A percentile compares a stretch with the other conserved stretches of the same genome.
These are phyloP conservation scores for Mycena alexandri DNA, from an alignment of 768 basidiomycete genomes.

Conservation along the genomic window DNA sequence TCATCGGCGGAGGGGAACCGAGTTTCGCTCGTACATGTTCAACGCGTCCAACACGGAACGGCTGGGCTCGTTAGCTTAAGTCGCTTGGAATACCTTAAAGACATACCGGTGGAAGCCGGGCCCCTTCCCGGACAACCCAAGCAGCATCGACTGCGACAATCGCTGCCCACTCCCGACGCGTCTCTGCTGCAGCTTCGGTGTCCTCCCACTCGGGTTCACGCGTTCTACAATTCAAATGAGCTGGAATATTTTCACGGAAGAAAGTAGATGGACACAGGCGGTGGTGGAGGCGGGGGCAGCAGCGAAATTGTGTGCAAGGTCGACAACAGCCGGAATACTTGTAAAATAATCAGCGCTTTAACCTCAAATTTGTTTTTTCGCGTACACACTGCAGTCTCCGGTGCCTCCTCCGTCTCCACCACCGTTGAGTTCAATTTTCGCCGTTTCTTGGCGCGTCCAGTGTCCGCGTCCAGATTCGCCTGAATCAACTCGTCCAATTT, in stretches of 20 bases:
- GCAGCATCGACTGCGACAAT: slow-evolving; percentile 56
- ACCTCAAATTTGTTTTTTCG: slow-evolving; percentile 15
- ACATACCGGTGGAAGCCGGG: slow-evolving; percentile 37
- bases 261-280: slow-evolving; percentile 49
- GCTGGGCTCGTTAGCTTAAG: slow-evolving; percentile 5
- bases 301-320: slow-evolving; percentile 58
- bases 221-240: slow-evolving; percentile 48
- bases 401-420: neutral
- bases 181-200: slow-evolving; percentile 54
- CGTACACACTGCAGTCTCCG: slow-evolving; percentile 26
- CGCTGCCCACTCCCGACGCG: slow-evolving; percentile 55
- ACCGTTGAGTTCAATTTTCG: slow-evolving; percentile 5
- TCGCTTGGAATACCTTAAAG: neutral
- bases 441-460: slow-evolving; percentile 20
- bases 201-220: slow-evolving; percentile 67
- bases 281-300: slow-evolving; percentile 56
- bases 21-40: slow-evolving; percentile 15
- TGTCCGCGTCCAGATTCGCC: slow-evolving; percentile 10
- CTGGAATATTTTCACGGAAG: neutral
- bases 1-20: slow-evolving; percentile 40
- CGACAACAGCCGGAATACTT: slow-evolving; percentile 67
- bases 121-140: slow-evolving; percentile 44
- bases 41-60: slow-evolving; percentile 34
- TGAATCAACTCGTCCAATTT: slow-evolving; percentile 39
- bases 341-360: slow-evolving; percentile 19